Percentiles rank a stretch among this genome's conserved stretches.
Evolutionary conservation across 768 basidiomycete genomes (phyloP).

Genomic region (Panus rudis): DNA sequence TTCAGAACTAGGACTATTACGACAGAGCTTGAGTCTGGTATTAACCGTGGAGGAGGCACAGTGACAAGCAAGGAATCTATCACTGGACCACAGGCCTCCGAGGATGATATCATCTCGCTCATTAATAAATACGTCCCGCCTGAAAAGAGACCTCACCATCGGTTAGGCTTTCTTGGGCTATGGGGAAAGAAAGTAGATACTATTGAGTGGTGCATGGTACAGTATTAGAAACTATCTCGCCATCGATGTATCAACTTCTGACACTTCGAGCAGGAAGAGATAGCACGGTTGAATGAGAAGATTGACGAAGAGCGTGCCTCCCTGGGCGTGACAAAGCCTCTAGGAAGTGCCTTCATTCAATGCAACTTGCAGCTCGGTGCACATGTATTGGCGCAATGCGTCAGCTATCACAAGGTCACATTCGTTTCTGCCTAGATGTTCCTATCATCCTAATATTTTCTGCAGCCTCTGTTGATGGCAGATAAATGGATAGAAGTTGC

Average conservation of each 20-base stretch:
- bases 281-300: slow-evolving; percentile 35
- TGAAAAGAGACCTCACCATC: slow-evolving; percentile 6
- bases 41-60: background rate
- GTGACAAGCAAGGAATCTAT: background rate
- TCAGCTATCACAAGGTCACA: slow-evolving; percentile 43
- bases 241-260: background rate
- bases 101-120: background rate
- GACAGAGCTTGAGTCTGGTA: no score
- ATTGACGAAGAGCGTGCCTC: slow-evolving; percentile 36
- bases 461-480: slow-evolving; percentile 48
- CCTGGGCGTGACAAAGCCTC: slow-evolving; percentile 36
- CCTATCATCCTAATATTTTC: background rate
- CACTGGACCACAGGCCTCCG: background rate
- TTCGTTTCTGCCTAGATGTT: slow-evolving; percentile 4
- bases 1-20: no score
- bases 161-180: slow-evolving; percentile 5
- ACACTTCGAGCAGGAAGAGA: slow-evolving; percentile 36
- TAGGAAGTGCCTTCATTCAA: slow-evolving; percentile 55
- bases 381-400: slow-evolving; percentile 58
- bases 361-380: slow-evolving; percentile 72
- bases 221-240: slow-evolving; percentile 4
- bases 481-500: slow-evolving; percentile 55
- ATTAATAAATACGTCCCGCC: slow-evolving; percentile 39
- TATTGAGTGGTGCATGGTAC: slow-evolving; percentile 33
- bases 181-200: slow-evolving; percentile 10